Evolutionary conservation across 78 protist species (phyloP), one percentile per base, ranked within the genome.

Genomic region (Isochrysis galbana): DNA sequence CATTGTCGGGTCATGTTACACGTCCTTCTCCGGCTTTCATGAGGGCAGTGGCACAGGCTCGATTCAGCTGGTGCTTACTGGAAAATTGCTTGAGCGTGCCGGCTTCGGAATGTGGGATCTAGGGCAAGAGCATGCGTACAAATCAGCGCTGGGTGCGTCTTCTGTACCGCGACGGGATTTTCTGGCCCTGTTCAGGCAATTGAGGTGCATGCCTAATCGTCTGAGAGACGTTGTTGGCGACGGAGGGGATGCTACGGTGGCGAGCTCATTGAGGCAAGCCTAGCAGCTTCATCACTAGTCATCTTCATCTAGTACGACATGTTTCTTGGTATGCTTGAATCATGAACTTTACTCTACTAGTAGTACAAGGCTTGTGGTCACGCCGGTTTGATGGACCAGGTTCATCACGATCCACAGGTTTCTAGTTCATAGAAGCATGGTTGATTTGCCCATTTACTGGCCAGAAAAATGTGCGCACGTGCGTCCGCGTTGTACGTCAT

Each of bases 11-110:
- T 23, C 32, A 2, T 34, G 44, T 26, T 72, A 72, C 44, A 72
- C 82, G 17, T 72, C 82, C 44, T 72, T 72, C 82, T 36, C 82
- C 29, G 82, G 82, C 82, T 72, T 72, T 42, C 82, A 72, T 42
- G 5, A 14, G 36, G 44, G 29, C 4, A 26, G 17, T 25, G 19
- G 0, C 44, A 0, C 44, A 17, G 82, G 82, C 10, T 72, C 82
- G 82, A 42, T 72, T 38, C 82, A 72, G 82, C 39, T 72, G 32
- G 82, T 5, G 19, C 82, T 72, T 7, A 72, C 82, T 26, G 82
- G n/a, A 25, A 4, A 5, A 7, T 3, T 72, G 82, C 82, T 72
- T 26, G 44, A 72, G 82, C 82, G 2, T 26, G 82, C 82, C 23
- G 41, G 44, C 82, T 72, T 72, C 38, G 82, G 0, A 17, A 36